Conservation (phyloP, 31 red algal genomes). For the Odonthalia washingtoniensis region DNA sequence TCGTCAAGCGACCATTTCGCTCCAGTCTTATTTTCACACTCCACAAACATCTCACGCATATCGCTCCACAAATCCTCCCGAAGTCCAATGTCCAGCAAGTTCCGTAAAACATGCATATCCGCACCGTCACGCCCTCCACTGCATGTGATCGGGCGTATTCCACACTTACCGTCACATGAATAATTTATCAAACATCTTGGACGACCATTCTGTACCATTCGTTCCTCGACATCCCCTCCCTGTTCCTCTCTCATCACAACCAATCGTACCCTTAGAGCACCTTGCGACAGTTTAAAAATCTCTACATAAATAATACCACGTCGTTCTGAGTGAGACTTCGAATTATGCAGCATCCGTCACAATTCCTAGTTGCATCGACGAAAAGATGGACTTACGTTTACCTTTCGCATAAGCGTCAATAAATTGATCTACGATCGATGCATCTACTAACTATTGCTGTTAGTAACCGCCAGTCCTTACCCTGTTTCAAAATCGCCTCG, state of each 20-base stretch:
- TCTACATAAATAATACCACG: constrained; percentile 78
- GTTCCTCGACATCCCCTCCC: constrained; percentile 56
- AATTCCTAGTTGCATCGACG: constrained; percentile 60
- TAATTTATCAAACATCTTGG: constrained; percentile 64
- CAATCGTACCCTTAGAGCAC: constrained; percentile 61
- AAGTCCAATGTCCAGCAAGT: neutral
- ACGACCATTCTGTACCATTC: constrained; percentile 55
- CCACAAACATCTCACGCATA: neutral
- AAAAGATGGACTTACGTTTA: constrained; percentile 54
- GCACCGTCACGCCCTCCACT: neutral
- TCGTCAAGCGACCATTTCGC: neutral
- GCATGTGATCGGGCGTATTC: constrained; percentile 49
- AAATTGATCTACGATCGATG: constrained; percentile 73
- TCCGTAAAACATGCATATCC: neutral
- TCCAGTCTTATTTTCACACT: neutral
- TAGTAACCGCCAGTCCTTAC: constrained; percentile 62
- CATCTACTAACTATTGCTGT: constrained; percentile 76
- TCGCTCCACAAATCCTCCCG: neutral
- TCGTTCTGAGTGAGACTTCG: constrained; percentile 57
- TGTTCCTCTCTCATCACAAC: constrained; percentile 43
- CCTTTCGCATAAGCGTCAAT: constrained; percentile 62
- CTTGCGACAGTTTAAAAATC: constrained; percentile 61
- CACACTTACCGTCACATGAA: constrained; percentile 61
- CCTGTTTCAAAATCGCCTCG: constrained; percentile 42
- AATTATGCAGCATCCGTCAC: constrained; percentile 56